Evolutionary conservation across 1,139 yeast species (phyloP), one percentile per base, ranked within the genome.

Genomic region (Lodderomyces theae): DNA sequence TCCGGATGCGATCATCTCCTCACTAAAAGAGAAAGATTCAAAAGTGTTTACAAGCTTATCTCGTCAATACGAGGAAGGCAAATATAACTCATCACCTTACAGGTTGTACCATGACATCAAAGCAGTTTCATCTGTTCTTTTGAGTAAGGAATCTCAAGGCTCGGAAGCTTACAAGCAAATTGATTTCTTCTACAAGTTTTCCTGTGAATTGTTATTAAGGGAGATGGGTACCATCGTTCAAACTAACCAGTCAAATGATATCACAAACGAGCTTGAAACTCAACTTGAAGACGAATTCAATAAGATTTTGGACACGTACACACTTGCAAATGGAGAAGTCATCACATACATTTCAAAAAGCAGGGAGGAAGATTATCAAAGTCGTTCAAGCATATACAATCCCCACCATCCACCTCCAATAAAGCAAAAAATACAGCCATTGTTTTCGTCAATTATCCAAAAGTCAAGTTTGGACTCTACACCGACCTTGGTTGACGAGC

Each of bases 81-180:
- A 60, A 21, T 83, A 82, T 52, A 51, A 51, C 1, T 53, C 69
- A 0, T 66, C 82, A 8, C 54, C 54, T 7, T 83, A 81, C 51
- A 64, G 64, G 35, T 52, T 88, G 11, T 87, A 76, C 54, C 92
- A 85, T 54, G 97, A 90, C 58, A 60, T 90, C 44, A 85, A 80
- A 51, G 64, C 83, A 13, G 82, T 85, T 0, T 69, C 83, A 33
- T 74, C 80, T 8, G 56, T 74, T 19, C 64, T 72, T 26, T 69
- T 85, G 17, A 66, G 68, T 28, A 62, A 68, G 38, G 64, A 70
- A 42, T 71, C 74, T 18, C 71, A 81, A 24, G 89, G 88, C 1
- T 66, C 82, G n/a, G 56, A 64, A 17, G 62, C 62, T 11, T 89
- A 89, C 56, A 64, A 63, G 16, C 69, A 74, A 49, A 66, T 84